Base-by-base conservation (phyloP, 306 rosid genomes). In the Parietaria judaica region DNA sequence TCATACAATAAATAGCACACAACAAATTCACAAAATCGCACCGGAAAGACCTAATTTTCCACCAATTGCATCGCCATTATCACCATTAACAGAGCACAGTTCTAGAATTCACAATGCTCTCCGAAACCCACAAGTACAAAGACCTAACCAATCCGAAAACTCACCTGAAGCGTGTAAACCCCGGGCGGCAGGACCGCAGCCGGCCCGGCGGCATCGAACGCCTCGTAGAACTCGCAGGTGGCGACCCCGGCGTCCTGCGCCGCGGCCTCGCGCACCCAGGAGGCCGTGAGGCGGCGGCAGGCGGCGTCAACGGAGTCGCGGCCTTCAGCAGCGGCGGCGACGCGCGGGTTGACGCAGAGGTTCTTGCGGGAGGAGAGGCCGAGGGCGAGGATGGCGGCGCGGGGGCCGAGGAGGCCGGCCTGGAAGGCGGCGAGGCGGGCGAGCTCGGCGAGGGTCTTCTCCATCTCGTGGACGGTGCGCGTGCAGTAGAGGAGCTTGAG, bases 401-500 rank as follows among this genome's bases (percentile, higher is more conserved):
- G 73, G 9, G 90, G 79, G 6, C 92, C 96, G 4, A 88, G 75
- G 62, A 72, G 86, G 6, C 53, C 69, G 39, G 78, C 46, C 81
- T 83, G 95, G 76, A 85, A 91, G 10, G 70, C 51, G 10, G 87
- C 95, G 52, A 91, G 95, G 45, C 84, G 73, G 56, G 75, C 77
- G 44, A 91, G 95, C 72, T 91, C 98, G 49, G 87, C 81, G 1
- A 88, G 87, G 8, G 98, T 91, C 72, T 91, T 91, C 81, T 91
- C 98, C 96, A 91, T 91, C 75, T 91, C 96, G 68, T 91, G 98
- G 12, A 91, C 98, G 5, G 98, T 91, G 47, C 96, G 92, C 7
- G 98, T 91, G 73, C 96, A 91, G 74, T 91, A 91, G 61, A 91
- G 74, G 68, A 91, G 95, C 69, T 91, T 91, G 62, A 91, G 80